Percentiles rank a stretch among this genome's conserved stretches.
Conservation (phyloP, 1,284 basidiomycete species). For the Sphaerobolus stellatus region DNA sequence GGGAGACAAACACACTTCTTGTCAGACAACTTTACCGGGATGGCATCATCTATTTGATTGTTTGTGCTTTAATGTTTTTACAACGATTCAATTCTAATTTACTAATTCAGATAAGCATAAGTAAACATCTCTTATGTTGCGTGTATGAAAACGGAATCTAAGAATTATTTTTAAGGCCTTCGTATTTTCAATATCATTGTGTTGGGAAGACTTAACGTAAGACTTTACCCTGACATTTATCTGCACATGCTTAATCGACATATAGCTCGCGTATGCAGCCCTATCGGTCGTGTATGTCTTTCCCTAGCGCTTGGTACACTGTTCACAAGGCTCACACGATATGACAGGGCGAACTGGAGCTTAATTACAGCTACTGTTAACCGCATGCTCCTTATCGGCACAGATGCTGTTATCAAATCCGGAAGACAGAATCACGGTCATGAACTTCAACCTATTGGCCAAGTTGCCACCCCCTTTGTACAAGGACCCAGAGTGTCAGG, state of each 20-base stretch:
- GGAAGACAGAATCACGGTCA: not conserved
- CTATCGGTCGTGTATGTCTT: not conserved
- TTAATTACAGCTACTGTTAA: not conserved
- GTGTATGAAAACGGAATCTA: too few species aligned
- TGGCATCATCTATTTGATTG: slow-evolving; percentile 16
- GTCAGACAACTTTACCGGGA: slow-evolving; percentile 14
- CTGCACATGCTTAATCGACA: not conserved
- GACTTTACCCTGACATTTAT: not conserved
- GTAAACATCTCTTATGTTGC: too few species aligned
- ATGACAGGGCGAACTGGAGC: not conserved
- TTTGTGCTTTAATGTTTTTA: not conserved
- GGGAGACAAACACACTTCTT: slow-evolving; percentile 9
- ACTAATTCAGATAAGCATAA: not conserved
- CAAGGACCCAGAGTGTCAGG: too few species aligned
- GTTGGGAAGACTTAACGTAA: not conserved
- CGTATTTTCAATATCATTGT: not conserved
- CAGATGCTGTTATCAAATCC: not conserved
- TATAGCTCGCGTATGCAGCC: not conserved
- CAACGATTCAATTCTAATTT: not conserved
- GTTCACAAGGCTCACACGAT: not conserved
- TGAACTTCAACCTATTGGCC: not conserved
- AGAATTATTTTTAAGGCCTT: too few species aligned
- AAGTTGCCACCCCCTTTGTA: too few species aligned
- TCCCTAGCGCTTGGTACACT: not conserved
- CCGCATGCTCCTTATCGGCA: not conserved